phyloP scores from a whole-genome alignment of 2,329 filamentous ascomycete genomes.

The Aspergillus uvarum region DNA sequence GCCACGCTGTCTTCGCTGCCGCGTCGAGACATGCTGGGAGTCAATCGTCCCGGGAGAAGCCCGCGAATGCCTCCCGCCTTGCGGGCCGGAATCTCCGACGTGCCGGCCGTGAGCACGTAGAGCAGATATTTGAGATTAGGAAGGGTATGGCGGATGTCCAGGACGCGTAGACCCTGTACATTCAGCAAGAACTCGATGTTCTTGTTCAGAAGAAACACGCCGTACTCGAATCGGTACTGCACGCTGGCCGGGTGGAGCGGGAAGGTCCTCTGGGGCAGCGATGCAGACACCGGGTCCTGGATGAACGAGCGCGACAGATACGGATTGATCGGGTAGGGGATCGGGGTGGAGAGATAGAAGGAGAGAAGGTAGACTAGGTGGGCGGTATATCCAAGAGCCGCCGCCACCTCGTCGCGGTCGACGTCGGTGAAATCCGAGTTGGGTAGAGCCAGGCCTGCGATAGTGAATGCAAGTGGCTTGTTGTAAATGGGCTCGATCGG shows the following conservation, averaged over 20 bases:
- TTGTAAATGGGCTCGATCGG: constrained; percentile 69
- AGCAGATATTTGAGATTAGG: constrained; percentile 92
- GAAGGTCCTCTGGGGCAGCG: constrained; percentile 65
- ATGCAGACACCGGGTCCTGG: constrained; percentile 66
- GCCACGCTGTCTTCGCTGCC: constrained; percentile 43
- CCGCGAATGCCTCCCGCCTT: constrained; percentile 56
- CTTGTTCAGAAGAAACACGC: constrained; percentile 94
- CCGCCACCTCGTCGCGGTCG: constrained; percentile 68
- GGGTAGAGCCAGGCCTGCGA: constrained; percentile 73
- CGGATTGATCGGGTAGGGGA: constrained; percentile 76
- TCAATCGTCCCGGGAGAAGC: constrained; percentile 40
- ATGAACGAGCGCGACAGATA: constrained; percentile 74
- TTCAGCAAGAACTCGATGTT: constrained; percentile 73
- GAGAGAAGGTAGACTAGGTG: constrained; percentile 74
- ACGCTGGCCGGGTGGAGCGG: constrained; percentile 75
- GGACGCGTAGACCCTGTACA: constrained; percentile 69
- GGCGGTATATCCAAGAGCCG: constrained; percentile 77
- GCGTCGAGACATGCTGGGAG: constrained; percentile 39
- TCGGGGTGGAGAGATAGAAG: constrained; percentile 73
- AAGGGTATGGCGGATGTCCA: constrained; percentile 88
- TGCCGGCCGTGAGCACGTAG: constrained; percentile 83
- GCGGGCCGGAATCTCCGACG: constrained; percentile 57
- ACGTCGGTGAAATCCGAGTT: constrained; percentile 74
- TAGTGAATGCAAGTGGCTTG: constrained; percentile 75
- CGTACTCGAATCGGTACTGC: constrained; percentile 92